Conservation (phyloP, 805 yeast genomes). For the Saturnispora zaruensis region DNA sequence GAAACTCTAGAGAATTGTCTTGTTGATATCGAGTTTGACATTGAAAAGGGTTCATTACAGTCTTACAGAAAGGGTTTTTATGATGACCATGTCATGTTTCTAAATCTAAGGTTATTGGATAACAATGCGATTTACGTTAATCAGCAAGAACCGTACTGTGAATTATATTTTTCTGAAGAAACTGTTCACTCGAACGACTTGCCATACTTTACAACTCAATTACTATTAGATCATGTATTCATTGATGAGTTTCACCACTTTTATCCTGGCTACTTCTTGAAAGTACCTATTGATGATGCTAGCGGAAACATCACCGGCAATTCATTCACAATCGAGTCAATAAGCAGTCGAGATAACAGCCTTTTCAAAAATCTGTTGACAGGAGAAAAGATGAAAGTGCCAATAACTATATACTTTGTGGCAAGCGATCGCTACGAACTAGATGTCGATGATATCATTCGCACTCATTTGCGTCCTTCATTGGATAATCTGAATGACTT, state of each 20-base stretch:
- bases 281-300: conserved; percentile 1
- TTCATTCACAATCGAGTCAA: background rate
- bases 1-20: conserved; percentile 16
- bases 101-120: conserved; percentile 16
- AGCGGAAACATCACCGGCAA: background rate
- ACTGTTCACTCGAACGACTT: conserved; percentile 40
- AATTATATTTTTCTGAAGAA: conserved; percentile 29
- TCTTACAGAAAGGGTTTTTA: conserved; percentile 6
- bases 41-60: conserved; percentile 13
- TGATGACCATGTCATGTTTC: conserved; percentile 14
- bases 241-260: conserved; percentile 22
- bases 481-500: conserved; percentile 3
- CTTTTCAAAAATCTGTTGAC: background rate
- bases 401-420: conserved; percentile 7
- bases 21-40: conserved; percentile 17
- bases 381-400: background rate
- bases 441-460: conserved; percentile 18
- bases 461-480: conserved; percentile 6
- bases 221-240: conserved; percentile 26
- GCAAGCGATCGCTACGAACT: conserved; percentile 10
- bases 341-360: background rate
- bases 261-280: conserved; percentile 18
- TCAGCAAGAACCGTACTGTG: conserved; percentile 19
- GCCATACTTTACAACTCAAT: conserved; percentile 41
- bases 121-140: conserved; percentile 25